Percentiles rank a stretch among this genome's conserved stretches.
Evolutionary conservation across 2,329 filamentous ascomycete genomes (phyloP).

Genomic region (Fusarium concolor): DNA sequence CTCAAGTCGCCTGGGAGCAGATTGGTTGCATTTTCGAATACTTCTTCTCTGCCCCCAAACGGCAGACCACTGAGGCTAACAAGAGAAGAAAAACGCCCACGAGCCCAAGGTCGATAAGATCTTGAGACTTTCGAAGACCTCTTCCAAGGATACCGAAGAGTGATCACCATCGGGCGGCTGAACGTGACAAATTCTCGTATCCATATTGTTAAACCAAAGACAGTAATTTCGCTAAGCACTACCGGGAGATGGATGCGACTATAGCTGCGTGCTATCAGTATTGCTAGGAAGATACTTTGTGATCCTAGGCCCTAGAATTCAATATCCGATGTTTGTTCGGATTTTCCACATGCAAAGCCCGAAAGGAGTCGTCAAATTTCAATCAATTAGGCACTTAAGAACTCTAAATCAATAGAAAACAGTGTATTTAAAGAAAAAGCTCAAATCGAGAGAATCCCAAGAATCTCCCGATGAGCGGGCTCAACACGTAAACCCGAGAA

Average conservation of each 20-base stretch:
- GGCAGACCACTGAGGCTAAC: too few relatives aligned
- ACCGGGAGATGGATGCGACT: not conserved
- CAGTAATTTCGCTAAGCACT: not conserved
- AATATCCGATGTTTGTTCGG: not conserved
- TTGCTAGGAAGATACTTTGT: not conserved
- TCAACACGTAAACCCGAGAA: conserved; percentile 26
- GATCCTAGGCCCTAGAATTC: not conserved
- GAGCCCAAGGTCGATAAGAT: too few relatives aligned
- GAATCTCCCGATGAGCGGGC: conserved; percentile 16
- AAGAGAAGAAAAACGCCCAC: too few relatives aligned
- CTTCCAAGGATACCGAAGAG: too few relatives aligned
- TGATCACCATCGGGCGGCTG: too few relatives aligned
- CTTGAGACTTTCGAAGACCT: too few relatives aligned
- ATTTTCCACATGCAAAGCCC: not conserved
- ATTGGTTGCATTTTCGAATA: too few relatives aligned
- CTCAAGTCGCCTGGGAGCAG: too few relatives aligned
- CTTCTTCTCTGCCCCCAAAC: too few relatives aligned
- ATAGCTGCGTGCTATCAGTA: not conserved
- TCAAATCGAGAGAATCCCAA: conserved; percentile 14
- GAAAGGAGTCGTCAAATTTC: not conserved
- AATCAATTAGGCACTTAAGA: not conserved
- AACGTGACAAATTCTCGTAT: not conserved
- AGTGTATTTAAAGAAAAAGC: conserved; percentile 31
- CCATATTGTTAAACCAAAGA: not conserved
- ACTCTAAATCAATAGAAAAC: conserved; percentile 17